A percentile compares a stretch with the other conserved stretches of the same genome.
Conservation (phyloP, 345 rosid genomes). For the Mercurialis annua region DNA sequence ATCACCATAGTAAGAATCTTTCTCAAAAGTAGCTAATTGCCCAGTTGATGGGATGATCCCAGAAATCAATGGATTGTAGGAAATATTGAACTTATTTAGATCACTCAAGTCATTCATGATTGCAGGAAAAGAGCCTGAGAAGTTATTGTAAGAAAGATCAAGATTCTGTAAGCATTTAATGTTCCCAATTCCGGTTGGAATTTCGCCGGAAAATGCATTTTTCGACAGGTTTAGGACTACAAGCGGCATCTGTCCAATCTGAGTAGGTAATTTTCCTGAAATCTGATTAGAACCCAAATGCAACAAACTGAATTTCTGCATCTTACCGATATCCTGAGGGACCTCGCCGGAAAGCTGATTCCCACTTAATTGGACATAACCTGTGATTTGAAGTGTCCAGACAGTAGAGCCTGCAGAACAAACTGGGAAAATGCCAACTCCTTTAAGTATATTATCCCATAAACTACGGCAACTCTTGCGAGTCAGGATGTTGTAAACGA, state of each 20-base stretch:
- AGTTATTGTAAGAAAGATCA: conserved; percentile 77
- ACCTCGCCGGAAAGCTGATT: conserved; percentile 62
- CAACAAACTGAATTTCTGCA: conserved; percentile 61
- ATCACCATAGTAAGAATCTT: conserved; percentile 69
- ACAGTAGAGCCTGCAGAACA: conserved; percentile 40
- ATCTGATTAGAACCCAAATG: conserved; percentile 67
- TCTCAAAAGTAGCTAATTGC: conserved; percentile 69
- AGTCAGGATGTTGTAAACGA: conserved; percentile 59
- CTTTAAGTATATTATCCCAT: conserved; percentile 75
- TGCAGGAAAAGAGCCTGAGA: conserved; percentile 68
- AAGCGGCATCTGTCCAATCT: conserved; percentile 58
- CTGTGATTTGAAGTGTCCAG: conserved; percentile 47
- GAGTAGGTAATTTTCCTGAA: conserved; percentile 52
- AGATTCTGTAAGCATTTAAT: conserved; percentile 69
- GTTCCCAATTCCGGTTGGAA: conserved; percentile 61
- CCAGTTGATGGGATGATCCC: conserved; percentile 71
- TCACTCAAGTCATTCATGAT: conserved; percentile 57
- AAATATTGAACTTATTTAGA: conserved; percentile 78
- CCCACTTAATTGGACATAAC: conserved; percentile 79
- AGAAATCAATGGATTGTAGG: conserved; percentile 66
- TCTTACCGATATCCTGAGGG: conserved; percentile 55
- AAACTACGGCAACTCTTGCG: conserved; percentile 66
- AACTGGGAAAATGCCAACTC: conserved; percentile 60
- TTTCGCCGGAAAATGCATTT: conserved; percentile 59
- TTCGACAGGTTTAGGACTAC: conserved; percentile 64